A percentile compares a stretch with the other conserved stretches of the same genome.
Evolutionary conservation across 208 protist genomes (phyloP).

Genomic region (Acanthamoeba royreba): DNA sequence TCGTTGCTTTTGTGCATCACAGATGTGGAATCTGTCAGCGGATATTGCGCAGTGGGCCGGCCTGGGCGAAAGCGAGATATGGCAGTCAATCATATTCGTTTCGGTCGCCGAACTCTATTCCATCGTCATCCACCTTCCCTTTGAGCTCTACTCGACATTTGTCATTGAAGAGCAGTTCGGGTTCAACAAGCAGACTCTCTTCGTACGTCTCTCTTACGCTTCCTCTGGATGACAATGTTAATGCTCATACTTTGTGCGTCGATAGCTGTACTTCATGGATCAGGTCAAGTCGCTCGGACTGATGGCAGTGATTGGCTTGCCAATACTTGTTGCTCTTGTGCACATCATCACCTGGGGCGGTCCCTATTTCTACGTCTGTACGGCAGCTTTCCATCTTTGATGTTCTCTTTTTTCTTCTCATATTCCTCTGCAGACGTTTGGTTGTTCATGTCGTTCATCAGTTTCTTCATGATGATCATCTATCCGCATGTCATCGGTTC

Average conservation of each 20-base stretch:
- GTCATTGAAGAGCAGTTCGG: slow-evolving; percentile 26
- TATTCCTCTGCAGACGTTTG: not conserved
- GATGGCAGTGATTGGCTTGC: not conserved
- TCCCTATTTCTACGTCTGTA: slow-evolving; percentile 16
- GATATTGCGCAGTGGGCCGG: not conserved
- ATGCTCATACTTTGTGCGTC: not conserved
- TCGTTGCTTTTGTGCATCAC: not conserved
- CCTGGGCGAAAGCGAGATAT: not conserved
- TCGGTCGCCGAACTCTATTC: not conserved
- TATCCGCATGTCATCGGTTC: slow-evolving; percentile 19
- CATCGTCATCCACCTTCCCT: slow-evolving; percentile 10
- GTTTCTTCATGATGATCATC: not conserved
- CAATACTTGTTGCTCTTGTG: not conserved
- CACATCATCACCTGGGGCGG: not conserved
- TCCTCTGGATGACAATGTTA: too few species aligned
- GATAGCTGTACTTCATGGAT: not conserved
- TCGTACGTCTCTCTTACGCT: not conserved
- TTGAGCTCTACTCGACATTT: slow-evolving; percentile 4
- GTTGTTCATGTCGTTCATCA: not conserved
- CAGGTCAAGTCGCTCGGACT: slow-evolving; percentile 4
- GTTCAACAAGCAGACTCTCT: slow-evolving; percentile 26
- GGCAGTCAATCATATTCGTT: not conserved
- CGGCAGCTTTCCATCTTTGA: too few species aligned
- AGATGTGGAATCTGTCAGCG: not conserved
- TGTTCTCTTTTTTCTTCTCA: too few species aligned